Conservation (phyloP, 768 basidiomycete genomes). For the Termitomyces sp. region DNA sequence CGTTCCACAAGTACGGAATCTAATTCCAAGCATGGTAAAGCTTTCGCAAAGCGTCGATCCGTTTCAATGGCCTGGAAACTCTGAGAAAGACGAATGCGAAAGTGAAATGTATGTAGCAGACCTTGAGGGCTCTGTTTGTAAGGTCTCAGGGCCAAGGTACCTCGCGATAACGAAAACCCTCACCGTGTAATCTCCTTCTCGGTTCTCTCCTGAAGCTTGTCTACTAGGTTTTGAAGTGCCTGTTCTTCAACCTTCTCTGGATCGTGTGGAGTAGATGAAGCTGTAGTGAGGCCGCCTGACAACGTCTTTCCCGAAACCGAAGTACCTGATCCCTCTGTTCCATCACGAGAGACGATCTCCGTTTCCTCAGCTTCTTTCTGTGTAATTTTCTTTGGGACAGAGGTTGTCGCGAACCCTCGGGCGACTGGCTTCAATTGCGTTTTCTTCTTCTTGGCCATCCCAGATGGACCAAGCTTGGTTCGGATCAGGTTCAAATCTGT, state of each 20-base stretch:
- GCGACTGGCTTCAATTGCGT: constrained; percentile 67
- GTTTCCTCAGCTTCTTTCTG: constrained; percentile 21
- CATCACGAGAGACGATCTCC: constrained; percentile 12
- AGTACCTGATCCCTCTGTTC: constrained; percentile 3
- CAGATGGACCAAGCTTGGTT: constrained; percentile 16
- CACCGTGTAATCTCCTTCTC: constrained; percentile 83
- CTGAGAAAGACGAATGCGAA: background rate
- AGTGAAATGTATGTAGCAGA: constrained; percentile 6
- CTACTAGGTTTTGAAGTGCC: constrained; percentile 66
- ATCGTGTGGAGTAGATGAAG: constrained; percentile 15
- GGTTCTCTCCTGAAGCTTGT: constrained; percentile 80
- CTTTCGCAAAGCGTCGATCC: constrained; percentile 69
- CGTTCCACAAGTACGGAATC: constrained; percentile 52
- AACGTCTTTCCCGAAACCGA: background rate
- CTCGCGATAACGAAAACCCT: background rate
- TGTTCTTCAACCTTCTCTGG: constrained; percentile 43
- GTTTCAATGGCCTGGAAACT: constrained; percentile 64
- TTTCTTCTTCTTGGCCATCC: constrained; percentile 85
- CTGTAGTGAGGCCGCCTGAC: background rate
- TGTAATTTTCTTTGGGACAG: constrained; percentile 70
- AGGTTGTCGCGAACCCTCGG: constrained; percentile 79
- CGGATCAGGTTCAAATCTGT: background rate
- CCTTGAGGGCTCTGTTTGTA: constrained; percentile 29
- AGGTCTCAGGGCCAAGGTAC: background rate
- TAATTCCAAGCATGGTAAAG: constrained; percentile 56